Conservation (phyloP, 2,329 filamentous ascomycete genomes). For the Plectosphaerella plurivora region DNA sequence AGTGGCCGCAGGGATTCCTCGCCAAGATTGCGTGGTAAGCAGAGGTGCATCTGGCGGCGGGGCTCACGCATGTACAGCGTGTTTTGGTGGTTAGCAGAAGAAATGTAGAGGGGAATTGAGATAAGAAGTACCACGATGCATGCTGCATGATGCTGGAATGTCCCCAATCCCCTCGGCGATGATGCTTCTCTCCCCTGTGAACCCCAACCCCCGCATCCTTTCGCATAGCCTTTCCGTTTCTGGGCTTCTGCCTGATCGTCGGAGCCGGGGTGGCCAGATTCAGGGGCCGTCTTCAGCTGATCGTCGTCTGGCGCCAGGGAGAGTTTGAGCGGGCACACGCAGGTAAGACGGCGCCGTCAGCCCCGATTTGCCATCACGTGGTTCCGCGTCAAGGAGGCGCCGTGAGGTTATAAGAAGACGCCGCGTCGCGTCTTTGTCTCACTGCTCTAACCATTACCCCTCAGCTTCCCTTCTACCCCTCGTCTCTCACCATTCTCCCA, state of each 20-base stretch:
- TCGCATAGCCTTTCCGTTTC: not conserved
- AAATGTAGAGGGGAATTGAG: not conserved
- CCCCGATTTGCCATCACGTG: not conserved
- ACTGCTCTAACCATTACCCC: not conserved
- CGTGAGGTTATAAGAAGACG: not conserved
- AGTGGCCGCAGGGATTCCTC: conserved; percentile 37
- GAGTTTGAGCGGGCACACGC: no score
- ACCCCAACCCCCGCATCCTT: not conserved
- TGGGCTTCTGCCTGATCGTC: no score
- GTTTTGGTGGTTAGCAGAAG: not conserved
- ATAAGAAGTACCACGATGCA: not conserved
- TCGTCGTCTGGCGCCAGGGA: no score
- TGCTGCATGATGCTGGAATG: conserved; percentile 2
- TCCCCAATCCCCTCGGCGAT: conserved; percentile 17
- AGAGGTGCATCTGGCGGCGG: not conserved
- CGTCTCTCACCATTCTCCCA: not conserved
- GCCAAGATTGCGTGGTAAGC: conserved; percentile 45
- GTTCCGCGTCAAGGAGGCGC: not conserved
- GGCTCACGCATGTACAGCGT: not conserved
- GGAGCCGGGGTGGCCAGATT: no score
- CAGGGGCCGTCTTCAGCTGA: no score
- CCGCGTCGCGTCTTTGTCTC: not conserved
- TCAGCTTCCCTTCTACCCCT: not conserved
- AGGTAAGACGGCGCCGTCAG: not conserved
- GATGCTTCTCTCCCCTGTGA: not conserved